Conservation (phyloP, 2,329 filamentous ascomycete genomes). For the Alternaria ventricosa region DNA sequence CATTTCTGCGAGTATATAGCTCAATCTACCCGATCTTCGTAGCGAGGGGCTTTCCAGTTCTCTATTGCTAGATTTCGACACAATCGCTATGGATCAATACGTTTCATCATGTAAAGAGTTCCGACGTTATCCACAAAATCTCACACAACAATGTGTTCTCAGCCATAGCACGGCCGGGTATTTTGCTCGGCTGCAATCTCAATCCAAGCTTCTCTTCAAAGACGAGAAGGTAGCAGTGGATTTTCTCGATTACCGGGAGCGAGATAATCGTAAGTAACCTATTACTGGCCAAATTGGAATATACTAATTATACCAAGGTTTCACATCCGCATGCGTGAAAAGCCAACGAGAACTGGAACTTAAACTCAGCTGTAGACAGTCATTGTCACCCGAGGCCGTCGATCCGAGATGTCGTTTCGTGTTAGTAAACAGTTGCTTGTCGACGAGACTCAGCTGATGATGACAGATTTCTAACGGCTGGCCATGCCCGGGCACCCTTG, state of each 20-base stretch:
- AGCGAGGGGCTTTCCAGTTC: background rate
- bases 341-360: background rate
- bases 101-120: background rate
- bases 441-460: background rate
- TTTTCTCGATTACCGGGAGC: background rate
- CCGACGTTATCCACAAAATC: background rate
- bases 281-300: background rate
- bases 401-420: conserved; percentile 25
- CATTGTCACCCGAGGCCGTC: background rate
- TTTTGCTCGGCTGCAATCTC: background rate
- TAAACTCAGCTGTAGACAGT: background rate
- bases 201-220: background rate
- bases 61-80: background rate
- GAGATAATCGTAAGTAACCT: background rate
- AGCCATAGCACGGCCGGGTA: background rate
- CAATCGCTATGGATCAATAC: background rate
- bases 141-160: background rate
- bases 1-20: background rate
- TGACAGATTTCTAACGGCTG: conserved; percentile 24
- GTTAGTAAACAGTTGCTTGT: background rate
- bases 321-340: background rate
- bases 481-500: conserved; percentile 21
- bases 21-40: fast-evolving
- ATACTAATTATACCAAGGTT: too few relatives aligned
- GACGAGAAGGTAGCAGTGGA: background rate